These are phyloP conservation scores for Henningerozyma blattae DNA, from an alignment of 805 yeast genomes.

Conservation along the genomic window DNA sequence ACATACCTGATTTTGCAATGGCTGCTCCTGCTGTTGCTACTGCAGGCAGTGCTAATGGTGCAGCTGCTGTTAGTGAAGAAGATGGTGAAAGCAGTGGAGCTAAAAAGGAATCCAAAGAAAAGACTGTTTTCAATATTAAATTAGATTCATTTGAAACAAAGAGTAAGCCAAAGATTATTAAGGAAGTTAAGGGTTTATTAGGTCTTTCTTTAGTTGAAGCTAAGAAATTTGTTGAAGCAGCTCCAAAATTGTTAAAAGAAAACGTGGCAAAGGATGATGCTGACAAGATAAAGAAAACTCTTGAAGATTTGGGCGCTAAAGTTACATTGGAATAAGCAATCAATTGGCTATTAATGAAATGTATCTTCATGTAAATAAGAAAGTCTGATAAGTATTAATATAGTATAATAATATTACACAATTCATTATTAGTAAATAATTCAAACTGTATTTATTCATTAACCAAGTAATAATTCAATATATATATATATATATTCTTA, in stretches of 20 bases:
- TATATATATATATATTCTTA: constrained; percentile 1
- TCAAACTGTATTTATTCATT: too few relatives aligned
- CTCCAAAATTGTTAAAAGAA: constrained; percentile 93
- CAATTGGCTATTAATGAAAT: neutral
- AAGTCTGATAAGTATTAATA: too few relatives aligned
- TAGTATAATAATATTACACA: too few relatives aligned
- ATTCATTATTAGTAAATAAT: too few relatives aligned
- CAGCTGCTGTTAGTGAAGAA: constrained; percentile 55
- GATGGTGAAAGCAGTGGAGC: constrained; percentile 58
- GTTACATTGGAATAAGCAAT: constrained; percentile 60
- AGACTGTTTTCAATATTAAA: constrained; percentile 85
- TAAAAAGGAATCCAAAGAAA: constrained; percentile 75
- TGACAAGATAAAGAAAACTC: constrained; percentile 83
- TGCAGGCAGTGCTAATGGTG: constrained; percentile 38
- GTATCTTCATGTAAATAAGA: neutral
- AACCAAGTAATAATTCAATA: too few relatives aligned
- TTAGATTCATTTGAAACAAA: constrained; percentile 90
- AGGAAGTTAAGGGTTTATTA: constrained; percentile 85
- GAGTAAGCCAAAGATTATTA: constrained; percentile 93
- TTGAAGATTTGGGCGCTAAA: constrained; percentile 95
- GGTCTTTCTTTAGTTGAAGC: constrained; percentile 93
- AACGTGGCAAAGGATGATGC: constrained; percentile 96
- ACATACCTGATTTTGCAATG: constrained; percentile 80
- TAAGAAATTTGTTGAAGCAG: constrained; percentile 94
- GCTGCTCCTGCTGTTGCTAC: constrained; percentile 58